Conservation (phyloP, 2,329 filamentous ascomycete genomes). For the Sclerotinia nivalis region DNA sequence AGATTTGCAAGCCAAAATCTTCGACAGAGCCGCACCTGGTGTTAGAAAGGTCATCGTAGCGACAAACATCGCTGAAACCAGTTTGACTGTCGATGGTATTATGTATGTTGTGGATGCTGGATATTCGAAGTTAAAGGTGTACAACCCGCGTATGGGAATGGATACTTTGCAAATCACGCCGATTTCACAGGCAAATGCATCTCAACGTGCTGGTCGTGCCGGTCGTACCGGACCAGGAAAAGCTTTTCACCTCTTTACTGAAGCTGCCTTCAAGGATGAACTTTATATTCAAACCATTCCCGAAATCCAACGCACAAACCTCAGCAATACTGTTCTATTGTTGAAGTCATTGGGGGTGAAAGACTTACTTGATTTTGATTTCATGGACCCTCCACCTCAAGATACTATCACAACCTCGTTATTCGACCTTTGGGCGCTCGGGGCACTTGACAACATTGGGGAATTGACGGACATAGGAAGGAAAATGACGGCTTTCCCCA, state of each 20-base stretch:
- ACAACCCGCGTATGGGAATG: slow-evolving; percentile 99
- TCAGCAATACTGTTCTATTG: slow-evolving; percentile 90
- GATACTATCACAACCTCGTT: slow-evolving; percentile 97
- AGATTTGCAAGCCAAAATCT: slow-evolving; percentile 96
- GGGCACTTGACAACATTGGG: slow-evolving; percentile 89
- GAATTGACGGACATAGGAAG: slow-evolving; percentile 84
- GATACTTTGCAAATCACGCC: slow-evolving; percentile 97
- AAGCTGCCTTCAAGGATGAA: slow-evolving; percentile 93
- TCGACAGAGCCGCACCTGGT: slow-evolving; percentile 84
- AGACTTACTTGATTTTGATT: slow-evolving; percentile 94
- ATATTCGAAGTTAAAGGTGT: slow-evolving; percentile 97
- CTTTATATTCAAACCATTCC: slow-evolving; percentile 96
- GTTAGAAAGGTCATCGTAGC: slow-evolving; percentile 97
- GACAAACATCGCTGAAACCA: slow-evolving; percentile 98
- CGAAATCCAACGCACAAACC: slow-evolving; percentile 94
- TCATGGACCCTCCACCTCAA: slow-evolving; percentile 98
- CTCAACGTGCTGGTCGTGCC: slow-evolving; percentile 88
- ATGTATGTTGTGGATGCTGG: slow-evolving; percentile 98
- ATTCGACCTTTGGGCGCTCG: slow-evolving; percentile 95
- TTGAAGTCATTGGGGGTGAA: slow-evolving; percentile 93
- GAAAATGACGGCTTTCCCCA: slow-evolving; percentile 96
- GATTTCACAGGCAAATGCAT: slow-evolving; percentile 94
- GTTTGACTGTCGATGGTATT: slow-evolving; percentile 96
- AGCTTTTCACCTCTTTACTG: slow-evolving; percentile 90
- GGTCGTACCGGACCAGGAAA: slow-evolving; percentile 94